Evolutionary conservation across 2,329 filamentous ascomycete genomes (phyloP), one percentile per base, ranked within the genome.

Genomic region (Blastomyces silverae): DNA sequence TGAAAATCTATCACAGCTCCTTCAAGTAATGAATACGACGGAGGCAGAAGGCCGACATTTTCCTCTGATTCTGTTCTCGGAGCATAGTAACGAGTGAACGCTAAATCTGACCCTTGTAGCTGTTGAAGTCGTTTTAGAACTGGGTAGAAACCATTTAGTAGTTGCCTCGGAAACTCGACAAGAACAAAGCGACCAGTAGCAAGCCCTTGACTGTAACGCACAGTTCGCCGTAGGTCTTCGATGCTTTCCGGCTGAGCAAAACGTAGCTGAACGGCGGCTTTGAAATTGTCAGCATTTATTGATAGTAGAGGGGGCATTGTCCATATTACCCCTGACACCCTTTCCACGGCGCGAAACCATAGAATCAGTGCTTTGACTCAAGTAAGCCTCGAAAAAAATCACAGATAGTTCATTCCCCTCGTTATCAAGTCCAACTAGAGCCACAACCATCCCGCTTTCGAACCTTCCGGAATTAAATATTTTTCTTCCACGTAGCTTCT

Each of bases 391-490:
- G 61, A 74, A 68, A 62, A 72, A 75, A 31, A 66, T 69, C 25
- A 69, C 67, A 4, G 69, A 73, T 20, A 75, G 60, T 31, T 68
- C 65, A 20, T 66, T 64, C 2, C 64, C 66, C 10, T 67, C 62
- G 7, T 67, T 64, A 48, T 73, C 68, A 31, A 72, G 64, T 3
- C 71, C 69, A 17, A 74, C 64, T 6, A 73, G 61, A 48, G 72
- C 72, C 15, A 71, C 66, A 8, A 75, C 67, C 72, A 75, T 74
- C 20, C 72, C 71, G 28, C 67, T 65, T 63, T 73, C 66, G 31
- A 75, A 70, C 39, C 71, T 67, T 28, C 67, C 66, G 4, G 69
- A 70, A 10, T 65, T 64, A 28, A 66, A 67, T 59, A 75, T 66
- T 31, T 64, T 67, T 8, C 62, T 59, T 15, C 70, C 72, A 61